A percentile compares a stretch with the other conserved stretches of the same genome.
These are phyloP conservation scores for Candida tetrigidarum DNA, from an alignment of 1,139 yeast genomes.

Conservation along the genomic window DNA sequence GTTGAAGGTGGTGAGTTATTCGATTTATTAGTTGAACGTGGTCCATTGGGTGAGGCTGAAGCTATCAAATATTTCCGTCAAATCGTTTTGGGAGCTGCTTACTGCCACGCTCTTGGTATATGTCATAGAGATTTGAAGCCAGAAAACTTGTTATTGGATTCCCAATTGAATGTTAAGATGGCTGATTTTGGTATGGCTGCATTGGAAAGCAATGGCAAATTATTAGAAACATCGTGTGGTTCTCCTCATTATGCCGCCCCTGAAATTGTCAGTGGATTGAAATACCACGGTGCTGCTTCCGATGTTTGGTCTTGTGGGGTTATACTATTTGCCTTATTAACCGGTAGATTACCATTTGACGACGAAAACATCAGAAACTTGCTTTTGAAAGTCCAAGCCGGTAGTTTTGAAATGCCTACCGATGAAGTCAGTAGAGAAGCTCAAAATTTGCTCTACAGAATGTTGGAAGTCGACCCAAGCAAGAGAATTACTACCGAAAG, in stretches of 20 bases:
- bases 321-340: conserved; percentile 72
- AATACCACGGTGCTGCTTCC: conserved; percentile 81
- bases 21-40: conserved; percentile 76
- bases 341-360: conserved; percentile 83
- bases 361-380: conserved; percentile 77
- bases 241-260: conserved; percentile 91
- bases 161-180: conserved; percentile 67
- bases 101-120: conserved; percentile 79
- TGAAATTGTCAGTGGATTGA: conserved; percentile 77
- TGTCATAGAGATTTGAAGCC: conserved; percentile 86
- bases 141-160: conserved; percentile 72
- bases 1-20: conserved; percentile 86
- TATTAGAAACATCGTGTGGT: conserved; percentile 81
- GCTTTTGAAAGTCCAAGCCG: conserved; percentile 74
- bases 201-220: conserved; percentile 68
- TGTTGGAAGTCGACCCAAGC: conserved; percentile 81
- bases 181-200: conserved; percentile 94
- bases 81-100: conserved; percentile 77
- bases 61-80: conserved; percentile 79
- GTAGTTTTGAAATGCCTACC: conserved; percentile 70
- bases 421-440: conserved; percentile 67
- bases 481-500: conserved; percentile 76
- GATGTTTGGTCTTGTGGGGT: conserved; percentile 92
- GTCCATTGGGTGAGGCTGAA: conserved; percentile 76
- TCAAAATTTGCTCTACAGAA: conserved; percentile 66